Percentiles rank a stretch among this genome's conserved stretches.
These are phyloP conservation scores for Gamsiella multidivaricata DNA, from an alignment of 192 early-diverging fungal species.

Conservation along the genomic window DNA sequence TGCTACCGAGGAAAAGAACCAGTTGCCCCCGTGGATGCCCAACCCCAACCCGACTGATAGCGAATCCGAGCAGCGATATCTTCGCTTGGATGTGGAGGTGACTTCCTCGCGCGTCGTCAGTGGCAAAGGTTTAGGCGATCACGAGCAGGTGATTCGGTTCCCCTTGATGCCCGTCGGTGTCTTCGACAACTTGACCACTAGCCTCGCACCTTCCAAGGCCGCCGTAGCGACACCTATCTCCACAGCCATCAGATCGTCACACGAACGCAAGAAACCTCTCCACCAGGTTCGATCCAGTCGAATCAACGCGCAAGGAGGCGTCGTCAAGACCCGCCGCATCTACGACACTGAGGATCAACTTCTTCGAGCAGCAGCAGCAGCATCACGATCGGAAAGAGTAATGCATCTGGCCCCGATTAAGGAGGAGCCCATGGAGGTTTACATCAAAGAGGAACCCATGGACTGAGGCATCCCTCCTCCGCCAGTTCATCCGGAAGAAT, in stretches of 20 bases:
- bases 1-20: conserved; percentile 13
- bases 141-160: conserved; percentile 51
- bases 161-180: conserved; percentile 42
- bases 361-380: conserved; percentile 5
- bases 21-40: conserved; percentile 51
- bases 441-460: conserved; percentile 48
- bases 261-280: not conserved
- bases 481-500: conserved; percentile 31
- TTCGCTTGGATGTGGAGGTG: conserved; percentile 81
- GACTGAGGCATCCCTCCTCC: conserved; percentile 12
- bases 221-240: conserved; percentile 23
- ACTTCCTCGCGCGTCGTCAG: conserved; percentile 67
- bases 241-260: not conserved
- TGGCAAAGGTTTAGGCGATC: conserved; percentile 36
- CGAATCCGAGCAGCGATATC: conserved; percentile 60
- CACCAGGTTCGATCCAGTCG: conserved; percentile 22
- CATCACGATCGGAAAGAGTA: not conserved
- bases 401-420: conserved; percentile 41
- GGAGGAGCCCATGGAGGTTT: conserved; percentile 47
- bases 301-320: conserved; percentile 30
- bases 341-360: conserved; percentile 30
- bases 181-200: conserved; percentile 45
- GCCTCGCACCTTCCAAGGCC: conserved; percentile 19
- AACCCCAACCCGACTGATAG: conserved; percentile 35
- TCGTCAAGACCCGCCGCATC: conserved; percentile 33